Evolutionary conservation across 345 rosid genomes (phyloP).

Genomic region (Litchi chinensis): DNA sequence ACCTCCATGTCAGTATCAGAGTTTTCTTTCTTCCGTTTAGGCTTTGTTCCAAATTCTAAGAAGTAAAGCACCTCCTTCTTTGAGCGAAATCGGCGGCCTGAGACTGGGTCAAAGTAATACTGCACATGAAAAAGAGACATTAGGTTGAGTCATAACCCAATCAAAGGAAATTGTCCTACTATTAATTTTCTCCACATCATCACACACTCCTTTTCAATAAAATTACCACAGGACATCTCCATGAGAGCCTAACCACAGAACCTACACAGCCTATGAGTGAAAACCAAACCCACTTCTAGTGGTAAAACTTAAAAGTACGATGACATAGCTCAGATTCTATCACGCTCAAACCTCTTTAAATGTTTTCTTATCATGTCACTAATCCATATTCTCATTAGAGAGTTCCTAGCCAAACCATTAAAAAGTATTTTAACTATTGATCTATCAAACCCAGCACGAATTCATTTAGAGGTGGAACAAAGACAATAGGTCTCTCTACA

Average conservation of each 20-base stretch:
- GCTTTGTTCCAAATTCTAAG: constrained; percentile 44
- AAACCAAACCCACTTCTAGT: not conserved
- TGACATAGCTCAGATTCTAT: not conserved
- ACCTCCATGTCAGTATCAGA: constrained; percentile 24
- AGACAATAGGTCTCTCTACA: not conserved
- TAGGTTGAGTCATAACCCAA: not conserved
- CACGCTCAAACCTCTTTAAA: not conserved
- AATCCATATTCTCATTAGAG: not conserved
- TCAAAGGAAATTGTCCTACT: not conserved
- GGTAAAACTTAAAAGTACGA: too few species aligned
- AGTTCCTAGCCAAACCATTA: not conserved
- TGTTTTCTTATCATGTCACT: not conserved
- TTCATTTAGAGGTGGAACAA: not conserved
- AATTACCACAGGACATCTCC: not conserved
- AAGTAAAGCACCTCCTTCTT: constrained; percentile 51
- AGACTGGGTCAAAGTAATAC: constrained; percentile 45
- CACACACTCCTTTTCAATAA: not conserved
- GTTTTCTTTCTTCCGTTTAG: constrained; percentile 31
- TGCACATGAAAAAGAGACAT: constrained; percentile 22
- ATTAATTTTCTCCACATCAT: not conserved
- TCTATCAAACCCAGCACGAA: not conserved
- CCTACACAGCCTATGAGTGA: too few species aligned
- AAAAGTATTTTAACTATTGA: not conserved
- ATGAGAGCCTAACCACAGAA: not conserved
- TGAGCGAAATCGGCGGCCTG: constrained; percentile 45